A percentile compares a stretch with the other conserved stretches of the same genome.
phyloP scores from a whole-genome alignment of 129 eudicot species.

The Saussurea involucrata region DNA sequence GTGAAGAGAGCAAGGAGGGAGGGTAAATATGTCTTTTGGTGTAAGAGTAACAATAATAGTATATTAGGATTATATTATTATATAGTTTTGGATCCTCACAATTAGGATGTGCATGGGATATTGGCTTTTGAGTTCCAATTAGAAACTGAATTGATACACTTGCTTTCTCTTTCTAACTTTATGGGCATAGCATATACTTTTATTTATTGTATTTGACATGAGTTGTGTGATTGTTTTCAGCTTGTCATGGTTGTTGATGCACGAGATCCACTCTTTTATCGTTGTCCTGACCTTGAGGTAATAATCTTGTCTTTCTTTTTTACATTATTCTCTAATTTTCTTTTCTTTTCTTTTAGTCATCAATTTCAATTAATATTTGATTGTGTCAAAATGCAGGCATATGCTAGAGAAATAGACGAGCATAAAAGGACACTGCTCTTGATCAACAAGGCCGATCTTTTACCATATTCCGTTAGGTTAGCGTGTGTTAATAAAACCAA shows the following conservation, averaged over 20 bases:
- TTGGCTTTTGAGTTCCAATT: background rate
- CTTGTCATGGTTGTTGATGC: constrained; percentile 99
- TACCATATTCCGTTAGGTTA: constrained; percentile 72
- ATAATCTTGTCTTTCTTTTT: constrained; percentile 15
- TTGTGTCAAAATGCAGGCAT: constrained; percentile 60
- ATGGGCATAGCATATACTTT: background rate
- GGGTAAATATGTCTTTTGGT: background rate
- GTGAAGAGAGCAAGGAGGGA: background rate
- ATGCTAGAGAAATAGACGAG: constrained; percentile 79
- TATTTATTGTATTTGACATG: background rate
- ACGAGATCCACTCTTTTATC: constrained; percentile 91
- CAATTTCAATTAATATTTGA: no score
- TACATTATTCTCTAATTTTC: background rate
- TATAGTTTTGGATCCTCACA: no score
- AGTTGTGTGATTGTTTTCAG: constrained; percentile 40
- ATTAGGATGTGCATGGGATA: no score
- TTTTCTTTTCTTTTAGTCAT: no score
- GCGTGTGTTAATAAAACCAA: constrained; percentile 13
- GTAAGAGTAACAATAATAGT: no score
- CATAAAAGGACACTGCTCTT: constrained; percentile 84
- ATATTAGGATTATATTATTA: no score
- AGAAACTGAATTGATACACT: background rate
- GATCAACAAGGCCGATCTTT: constrained; percentile 92
- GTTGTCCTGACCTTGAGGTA: constrained; percentile 98
- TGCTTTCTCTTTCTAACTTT: background rate